These are phyloP conservation scores for Cercophora scortea DNA, from an alignment of 495 filamentous ascomycete species.

Conservation along the genomic window DNA sequence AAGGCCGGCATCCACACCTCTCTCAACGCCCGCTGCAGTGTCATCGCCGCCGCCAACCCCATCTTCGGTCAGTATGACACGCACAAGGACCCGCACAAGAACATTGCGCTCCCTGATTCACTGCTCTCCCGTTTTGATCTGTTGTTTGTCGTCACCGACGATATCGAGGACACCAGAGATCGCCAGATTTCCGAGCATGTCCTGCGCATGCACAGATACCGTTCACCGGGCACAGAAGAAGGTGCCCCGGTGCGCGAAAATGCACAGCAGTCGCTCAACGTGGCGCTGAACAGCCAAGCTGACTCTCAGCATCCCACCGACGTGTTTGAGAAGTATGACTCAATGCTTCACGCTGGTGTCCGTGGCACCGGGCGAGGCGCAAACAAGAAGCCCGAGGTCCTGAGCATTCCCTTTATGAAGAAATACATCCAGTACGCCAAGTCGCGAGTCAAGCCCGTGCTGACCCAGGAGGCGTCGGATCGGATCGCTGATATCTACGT, in stretches of 20 bases:
- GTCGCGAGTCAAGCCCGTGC: constrained; percentile 76
- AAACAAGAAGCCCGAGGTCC: constrained; percentile 75
- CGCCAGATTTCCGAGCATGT: constrained; percentile 94
- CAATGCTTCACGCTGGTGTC: constrained; percentile 91
- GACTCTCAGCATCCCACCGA: constrained; percentile 67
- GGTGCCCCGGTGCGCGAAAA: constrained; percentile 92
- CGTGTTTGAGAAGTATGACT: constrained; percentile 93
- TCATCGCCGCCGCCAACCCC: constrained; percentile 94
- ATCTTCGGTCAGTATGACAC: constrained; percentile 98
- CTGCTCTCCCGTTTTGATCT: constrained; percentile 98
- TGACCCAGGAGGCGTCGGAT: constrained; percentile 89
- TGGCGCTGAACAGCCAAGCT: constrained; percentile 73
- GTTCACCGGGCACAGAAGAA: constrained; percentile 89
- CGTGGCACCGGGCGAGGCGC: constrained; percentile 63
- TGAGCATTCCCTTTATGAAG: constrained; percentile 98
- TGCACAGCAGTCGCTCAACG: constrained; percentile 73
- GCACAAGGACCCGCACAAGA: constrained; percentile 96
- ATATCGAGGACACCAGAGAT: constrained; percentile 89
- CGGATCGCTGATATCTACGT: constrained; percentile 92
- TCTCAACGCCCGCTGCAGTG: constrained; percentile 92
- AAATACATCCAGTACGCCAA: constrained; percentile 99
- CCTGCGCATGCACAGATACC: constrained; percentile 93
- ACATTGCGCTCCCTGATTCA: constrained; percentile 96
- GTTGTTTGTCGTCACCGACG: constrained; percentile 95
- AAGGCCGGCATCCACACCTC: constrained; percentile 99